Percentiles rank a stretch among this genome's conserved stretches.
These are phyloP conservation scores for Penicillium manginii DNA, from an alignment of 495 filamentous ascomycete genomes.

Conservation along the genomic window DNA sequence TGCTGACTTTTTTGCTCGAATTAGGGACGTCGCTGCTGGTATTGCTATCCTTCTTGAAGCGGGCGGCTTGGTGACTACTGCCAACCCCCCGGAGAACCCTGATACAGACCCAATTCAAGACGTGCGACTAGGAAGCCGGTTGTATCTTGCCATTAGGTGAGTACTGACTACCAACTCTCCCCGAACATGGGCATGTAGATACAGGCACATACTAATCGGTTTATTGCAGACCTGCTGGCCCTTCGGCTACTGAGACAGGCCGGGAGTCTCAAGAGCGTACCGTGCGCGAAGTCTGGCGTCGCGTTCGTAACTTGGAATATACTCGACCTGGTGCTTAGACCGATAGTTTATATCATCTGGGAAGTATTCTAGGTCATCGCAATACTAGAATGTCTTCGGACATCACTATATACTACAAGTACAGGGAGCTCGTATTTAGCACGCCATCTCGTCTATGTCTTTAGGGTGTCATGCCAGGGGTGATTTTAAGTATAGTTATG, in stretches of 20 bases:
- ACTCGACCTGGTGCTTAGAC: constrained; percentile 53
- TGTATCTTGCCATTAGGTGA: constrained; percentile 68
- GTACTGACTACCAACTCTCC: constrained; percentile 8
- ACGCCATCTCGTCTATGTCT: not conserved
- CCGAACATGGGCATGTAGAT: not conserved
- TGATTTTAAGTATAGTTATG: constrained; percentile 8
- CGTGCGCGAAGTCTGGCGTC: constrained; percentile 68
- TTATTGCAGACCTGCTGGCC: constrained; percentile 58
- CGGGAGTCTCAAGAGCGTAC: constrained; percentile 66
- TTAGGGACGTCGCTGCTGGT: constrained; percentile 58
- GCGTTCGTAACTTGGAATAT: constrained; percentile 65
- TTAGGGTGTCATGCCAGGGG: not conserved
- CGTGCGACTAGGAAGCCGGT: constrained; percentile 59
- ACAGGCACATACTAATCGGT: not conserved
- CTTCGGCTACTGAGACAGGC: constrained; percentile 60
- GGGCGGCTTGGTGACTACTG: constrained; percentile 67
- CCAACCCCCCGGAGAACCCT: constrained; percentile 62
- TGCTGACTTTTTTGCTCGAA: not conserved
- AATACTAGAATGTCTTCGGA: too few relatives aligned
- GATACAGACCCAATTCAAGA: constrained; percentile 59
- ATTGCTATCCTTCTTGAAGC: constrained; percentile 60
- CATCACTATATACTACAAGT: not conserved
- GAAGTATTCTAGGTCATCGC: constrained; percentile 1
- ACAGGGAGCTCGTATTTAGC: too few relatives aligned
- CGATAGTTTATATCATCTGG: not conserved